phyloP scores from a whole-genome alignment of 805 yeast genomes.

The Metschnikowia noctiluminum region DNA sequence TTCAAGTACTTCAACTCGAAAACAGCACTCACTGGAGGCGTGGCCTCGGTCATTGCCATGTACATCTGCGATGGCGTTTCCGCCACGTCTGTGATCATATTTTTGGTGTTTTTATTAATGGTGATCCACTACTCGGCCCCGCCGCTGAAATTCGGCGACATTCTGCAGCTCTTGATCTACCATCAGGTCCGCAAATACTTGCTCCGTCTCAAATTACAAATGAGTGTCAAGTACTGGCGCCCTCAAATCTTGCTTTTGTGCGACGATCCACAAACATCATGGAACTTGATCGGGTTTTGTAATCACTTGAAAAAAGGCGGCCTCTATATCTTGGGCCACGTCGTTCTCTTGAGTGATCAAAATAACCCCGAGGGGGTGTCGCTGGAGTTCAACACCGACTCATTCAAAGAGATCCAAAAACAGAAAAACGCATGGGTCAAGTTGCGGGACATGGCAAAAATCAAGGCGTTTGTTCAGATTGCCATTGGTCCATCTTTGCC shows the following conservation, averaged over 20 bases:
- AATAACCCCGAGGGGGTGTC: slow-evolving; percentile 11
- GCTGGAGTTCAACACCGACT: slow-evolving; percentile 31
- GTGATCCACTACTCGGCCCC: slow-evolving; percentile 88
- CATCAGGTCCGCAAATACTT: slow-evolving; percentile 95
- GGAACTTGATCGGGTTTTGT: slow-evolving; percentile 91
- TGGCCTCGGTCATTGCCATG: slow-evolving; percentile 78
- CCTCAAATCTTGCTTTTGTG: slow-evolving; percentile 88
- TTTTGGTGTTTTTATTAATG: slow-evolving; percentile 63
- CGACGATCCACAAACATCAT: slow-evolving; percentile 87
- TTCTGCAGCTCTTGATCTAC: slow-evolving; percentile 89
- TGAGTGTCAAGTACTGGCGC: slow-evolving; percentile 95
- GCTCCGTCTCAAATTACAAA: slow-evolving; percentile 74
- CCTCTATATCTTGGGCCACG: slow-evolving; percentile 88
- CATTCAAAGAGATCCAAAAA: slow-evolving; percentile 63
- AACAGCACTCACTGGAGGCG: slow-evolving; percentile 77
- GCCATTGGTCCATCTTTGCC: slow-evolving; percentile 82
- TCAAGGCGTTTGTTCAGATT: slow-evolving; percentile 93
- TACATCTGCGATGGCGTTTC: slow-evolving; percentile 89
- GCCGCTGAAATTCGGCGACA: slow-evolving; percentile 98
- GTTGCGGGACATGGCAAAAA: slow-evolving; percentile 68
- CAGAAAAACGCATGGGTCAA: slow-evolving; percentile 83
- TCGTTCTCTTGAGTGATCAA: slow-evolving; percentile 54
- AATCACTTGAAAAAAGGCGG: slow-evolving; percentile 96
- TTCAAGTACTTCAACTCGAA: slow-evolving; percentile 79
- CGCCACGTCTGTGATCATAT: slow-evolving; percentile 70